Percentiles rank a stretch among this genome's conserved stretches.
Evolutionary conservation across 768 basidiomycete species (phyloP).

Genomic region (Hygrocybe punicea): DNA sequence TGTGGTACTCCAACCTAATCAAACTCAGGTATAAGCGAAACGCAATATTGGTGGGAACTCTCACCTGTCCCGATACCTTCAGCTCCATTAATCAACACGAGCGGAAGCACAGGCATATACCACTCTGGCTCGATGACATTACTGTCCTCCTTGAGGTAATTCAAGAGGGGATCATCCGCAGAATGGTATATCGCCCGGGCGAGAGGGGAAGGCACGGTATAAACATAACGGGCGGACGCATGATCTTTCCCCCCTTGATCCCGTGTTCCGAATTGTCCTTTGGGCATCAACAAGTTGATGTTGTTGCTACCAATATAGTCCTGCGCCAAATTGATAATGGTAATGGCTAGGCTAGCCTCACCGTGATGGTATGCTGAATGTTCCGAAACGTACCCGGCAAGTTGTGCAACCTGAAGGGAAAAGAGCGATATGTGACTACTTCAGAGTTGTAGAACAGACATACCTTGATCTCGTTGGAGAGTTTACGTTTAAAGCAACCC

Average conservation of each 20-base stretch:
- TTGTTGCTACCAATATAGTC: constrained; percentile 96
- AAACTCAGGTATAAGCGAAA: constrained; percentile 1
- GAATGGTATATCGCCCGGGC: constrained; percentile 77
- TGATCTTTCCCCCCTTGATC: constrained; percentile 93
- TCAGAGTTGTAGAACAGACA: not conserved
- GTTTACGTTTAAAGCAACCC: constrained; percentile 91
- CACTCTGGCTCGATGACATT: constrained; percentile 86
- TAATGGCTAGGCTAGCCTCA: constrained; percentile 78
- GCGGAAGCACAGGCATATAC: constrained; percentile 86
- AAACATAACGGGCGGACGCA: constrained; percentile 95
- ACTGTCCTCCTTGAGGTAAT: constrained; percentile 82
- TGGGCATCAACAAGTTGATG: constrained; percentile 79
- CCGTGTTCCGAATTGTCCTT: constrained; percentile 95
- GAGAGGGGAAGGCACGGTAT: constrained; percentile 72
- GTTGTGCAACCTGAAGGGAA: constrained; percentile 72
- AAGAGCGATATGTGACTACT: not conserved
- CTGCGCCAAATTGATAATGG: constrained; percentile 93
- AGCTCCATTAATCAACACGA: constrained; percentile 88
- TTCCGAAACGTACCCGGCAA: constrained; percentile 92
- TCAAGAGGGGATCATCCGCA: constrained; percentile 82
- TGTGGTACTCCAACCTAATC: constrained; percentile 86
- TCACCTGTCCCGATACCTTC: constrained; percentile 96
- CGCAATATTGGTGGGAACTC: no score
- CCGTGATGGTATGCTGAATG: constrained; percentile 97
- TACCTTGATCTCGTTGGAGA: constrained; percentile 90